phyloP scores from a whole-genome alignment of 73 alveolate species.

The Durusdinium trenchii region DNA sequence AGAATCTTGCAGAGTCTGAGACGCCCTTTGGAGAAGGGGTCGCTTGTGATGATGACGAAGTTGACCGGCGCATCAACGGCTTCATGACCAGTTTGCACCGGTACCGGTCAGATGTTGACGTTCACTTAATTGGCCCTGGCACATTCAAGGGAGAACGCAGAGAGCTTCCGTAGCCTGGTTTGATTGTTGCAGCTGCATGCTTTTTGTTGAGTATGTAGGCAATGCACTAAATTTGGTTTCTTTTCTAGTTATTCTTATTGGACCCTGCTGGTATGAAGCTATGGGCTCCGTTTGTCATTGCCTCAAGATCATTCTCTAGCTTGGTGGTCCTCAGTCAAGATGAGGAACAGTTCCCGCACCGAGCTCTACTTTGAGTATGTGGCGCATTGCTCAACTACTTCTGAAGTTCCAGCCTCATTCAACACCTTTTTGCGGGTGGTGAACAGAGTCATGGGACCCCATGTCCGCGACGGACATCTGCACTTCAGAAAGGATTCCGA shows the following conservation, averaged over 20 bases:
- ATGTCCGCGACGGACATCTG: neutral
- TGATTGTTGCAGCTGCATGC: neutral
- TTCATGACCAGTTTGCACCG: neutral
- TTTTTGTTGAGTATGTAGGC: neutral
- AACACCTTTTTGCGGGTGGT: neutral
- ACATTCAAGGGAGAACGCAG: neutral
- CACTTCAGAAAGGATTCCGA: neutral
- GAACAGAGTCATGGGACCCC: neutral
- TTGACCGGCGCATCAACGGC: neutral
- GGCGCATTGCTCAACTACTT: neutral
- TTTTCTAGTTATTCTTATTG: neutral
- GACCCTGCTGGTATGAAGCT: neutral
- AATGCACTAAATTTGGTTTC: neutral
- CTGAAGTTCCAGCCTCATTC: neutral
- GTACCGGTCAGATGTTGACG: neutral
- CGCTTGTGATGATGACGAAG: neutral
- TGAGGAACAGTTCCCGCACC: neutral
- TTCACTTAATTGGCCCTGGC: neutral
- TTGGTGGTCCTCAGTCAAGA: neutral
- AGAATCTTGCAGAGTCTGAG: neutral
- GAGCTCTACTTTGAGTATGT: slow-evolving; percentile 1
- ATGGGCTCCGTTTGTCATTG: neutral
- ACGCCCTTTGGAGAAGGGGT: neutral
- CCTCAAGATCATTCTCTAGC: neutral
- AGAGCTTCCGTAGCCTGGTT: neutral